Evolutionary conservation across 1,284 basidiomycete genomes (phyloP).

Genomic region (Ustanciosporium gigantosporum): DNA sequence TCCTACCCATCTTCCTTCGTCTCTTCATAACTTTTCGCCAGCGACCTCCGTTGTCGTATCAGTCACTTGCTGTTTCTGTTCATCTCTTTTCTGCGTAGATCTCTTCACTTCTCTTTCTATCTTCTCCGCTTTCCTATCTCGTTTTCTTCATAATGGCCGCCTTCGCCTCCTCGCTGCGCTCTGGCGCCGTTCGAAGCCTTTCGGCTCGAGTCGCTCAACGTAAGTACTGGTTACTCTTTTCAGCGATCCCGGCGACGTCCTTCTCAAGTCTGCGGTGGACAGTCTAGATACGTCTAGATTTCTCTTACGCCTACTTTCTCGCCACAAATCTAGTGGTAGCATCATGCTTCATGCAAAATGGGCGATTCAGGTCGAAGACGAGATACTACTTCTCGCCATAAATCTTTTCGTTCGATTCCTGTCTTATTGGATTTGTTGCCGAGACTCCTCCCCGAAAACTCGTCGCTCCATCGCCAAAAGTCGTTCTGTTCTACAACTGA

Average conservation of each 20-base stretch:
- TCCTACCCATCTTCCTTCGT: too few relatives aligned
- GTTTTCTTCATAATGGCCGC: conserved; percentile 22
- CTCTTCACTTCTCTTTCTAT: neutral
- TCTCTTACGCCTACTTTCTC: neutral
- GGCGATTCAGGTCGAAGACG: neutral
- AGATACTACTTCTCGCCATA: neutral
- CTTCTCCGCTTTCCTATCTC: neutral
- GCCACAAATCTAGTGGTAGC: neutral
- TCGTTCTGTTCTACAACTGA: neutral
- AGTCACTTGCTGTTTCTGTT: too few relatives aligned
- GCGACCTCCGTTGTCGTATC: too few relatives aligned
- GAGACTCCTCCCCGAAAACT: neutral
- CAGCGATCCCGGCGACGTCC: too few relatives aligned
- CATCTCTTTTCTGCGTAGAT: neutral
- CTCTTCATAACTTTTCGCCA: too few relatives aligned
- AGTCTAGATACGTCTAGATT: too few relatives aligned
- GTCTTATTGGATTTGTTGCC: neutral
- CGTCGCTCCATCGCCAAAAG: neutral
- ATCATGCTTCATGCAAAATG: neutral
- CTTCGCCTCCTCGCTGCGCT: conserved; percentile 38
- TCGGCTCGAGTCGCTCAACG: conserved; percentile 36
- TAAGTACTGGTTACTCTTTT: conserved; percentile 9
- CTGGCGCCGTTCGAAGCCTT: conserved; percentile 37
- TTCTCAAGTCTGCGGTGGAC: too few relatives aligned
- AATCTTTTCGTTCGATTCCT: neutral